Base-by-base conservation (phyloP, 257 asterid species). In the Buddleja alternifolia region DNA sequence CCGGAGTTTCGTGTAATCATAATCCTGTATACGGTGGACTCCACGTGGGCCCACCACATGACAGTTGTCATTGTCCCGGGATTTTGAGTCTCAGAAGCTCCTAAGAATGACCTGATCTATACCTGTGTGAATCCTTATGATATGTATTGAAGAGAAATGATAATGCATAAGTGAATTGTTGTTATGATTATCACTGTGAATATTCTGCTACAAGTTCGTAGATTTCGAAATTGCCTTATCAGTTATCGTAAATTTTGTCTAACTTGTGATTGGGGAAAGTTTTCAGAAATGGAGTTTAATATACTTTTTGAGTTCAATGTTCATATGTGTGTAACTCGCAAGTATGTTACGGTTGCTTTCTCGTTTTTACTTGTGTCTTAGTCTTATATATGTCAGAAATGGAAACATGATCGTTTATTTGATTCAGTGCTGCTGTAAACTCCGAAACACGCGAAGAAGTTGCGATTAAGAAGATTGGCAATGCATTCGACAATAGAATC, bases 391-490 rank as follows among this genome's bases (percentile, higher is more conserved):
- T 29, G 5, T 29, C 34, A 29, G 34, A 29, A 29, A 29, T 14
- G 10, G 56, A 17, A 46, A 50, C 16, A 10, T 10, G 12, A 16
- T 20, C 17, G n/a, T 60, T 20, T 29, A 0, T 36, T 12, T 62
- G 8, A 15, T 62, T 41, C 55, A 62, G 68, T 42, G 68, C 68
- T 62, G 68, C 68, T 62, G 40, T 42, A 12, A 62, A 62, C 68
- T 41, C 54, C 0, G 68, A 41, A 53, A 62, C 68, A 40, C 51
- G 37, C 11, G 68, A 62, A 42, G 68, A 62, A 39, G 68, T 62
- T 10, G 68, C 68, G 55, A 62, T 62, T 19, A 62, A 62, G 53
- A 62, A 62, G 53, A 62, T 62, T 14, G 68, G 54, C 55, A 40
- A 40, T 62, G 68, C 68, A 4, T 62, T 62, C 12, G 68, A 62